Percentiles rank a stretch among this genome's conserved stretches.
These are phyloP conservation scores for Lablab purpureus DNA, from an alignment of 306 rosid species.

Conservation along the genomic window DNA sequence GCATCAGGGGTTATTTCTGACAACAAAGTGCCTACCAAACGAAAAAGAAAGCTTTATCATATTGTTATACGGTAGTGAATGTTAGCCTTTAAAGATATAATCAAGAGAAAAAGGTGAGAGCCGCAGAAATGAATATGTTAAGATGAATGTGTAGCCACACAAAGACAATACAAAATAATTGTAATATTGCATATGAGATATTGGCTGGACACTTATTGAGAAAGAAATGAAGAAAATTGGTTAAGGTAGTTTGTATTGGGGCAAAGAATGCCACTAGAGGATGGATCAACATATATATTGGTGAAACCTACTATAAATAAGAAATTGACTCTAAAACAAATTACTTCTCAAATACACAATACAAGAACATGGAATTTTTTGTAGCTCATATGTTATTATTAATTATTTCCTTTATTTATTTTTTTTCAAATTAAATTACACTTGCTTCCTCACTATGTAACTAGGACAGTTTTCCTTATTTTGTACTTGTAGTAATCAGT, in stretches of 20 bases:
- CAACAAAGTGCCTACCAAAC: not conserved
- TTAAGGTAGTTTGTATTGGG: not conserved
- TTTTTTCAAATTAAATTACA: not conserved
- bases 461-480: not conserved
- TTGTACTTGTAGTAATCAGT: not conserved
- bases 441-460: not conserved
- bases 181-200: not conserved
- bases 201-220: not conserved
- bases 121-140: not conserved
- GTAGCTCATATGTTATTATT: not conserved
- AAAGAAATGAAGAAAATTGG: not conserved
- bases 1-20: not conserved
- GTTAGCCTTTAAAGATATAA: not conserved
- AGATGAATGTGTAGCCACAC: not conserved
- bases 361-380: slow-evolving; percentile 6
- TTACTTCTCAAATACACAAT: slow-evolving; percentile 24
- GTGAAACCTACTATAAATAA: slow-evolving; percentile 23
- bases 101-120: not conserved
- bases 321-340: slow-evolving; percentile 27
- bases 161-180: not conserved
- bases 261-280: not conserved
- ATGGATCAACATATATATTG: slow-evolving; percentile 24
- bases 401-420: not conserved
- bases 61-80: not conserved
- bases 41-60: not conserved